phyloP scores from a whole-genome alignment of 2,329 filamentous ascomycete species.

The Cladophialophora chaetospira region DNA sequence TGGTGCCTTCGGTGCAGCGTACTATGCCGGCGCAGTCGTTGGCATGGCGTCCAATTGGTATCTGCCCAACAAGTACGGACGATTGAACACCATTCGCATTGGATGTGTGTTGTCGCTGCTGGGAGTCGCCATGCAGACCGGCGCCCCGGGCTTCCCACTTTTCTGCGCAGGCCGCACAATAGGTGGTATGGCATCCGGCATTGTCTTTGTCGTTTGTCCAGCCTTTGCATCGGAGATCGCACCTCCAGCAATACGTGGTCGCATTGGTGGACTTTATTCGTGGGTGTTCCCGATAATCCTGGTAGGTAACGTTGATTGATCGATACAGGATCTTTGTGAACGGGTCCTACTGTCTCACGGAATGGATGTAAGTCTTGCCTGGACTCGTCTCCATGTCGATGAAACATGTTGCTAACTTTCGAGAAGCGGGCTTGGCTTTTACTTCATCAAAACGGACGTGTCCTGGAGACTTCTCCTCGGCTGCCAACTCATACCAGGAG shows the following conservation, averaged over 20 bases:
- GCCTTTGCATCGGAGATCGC: constrained; percentile 6
- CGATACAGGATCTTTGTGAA: constrained; percentile 4
- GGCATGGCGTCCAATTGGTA: constrained; percentile 8
- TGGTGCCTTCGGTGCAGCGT: constrained; percentile 6
- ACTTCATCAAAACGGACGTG: constrained; percentile 8
- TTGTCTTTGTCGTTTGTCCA: constrained; percentile 8
- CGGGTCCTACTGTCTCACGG: constrained; percentile 8
- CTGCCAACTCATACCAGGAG: background rate
- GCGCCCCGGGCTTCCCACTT: background rate
- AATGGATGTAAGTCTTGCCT: constrained; percentile 9
- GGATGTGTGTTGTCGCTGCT: background rate
- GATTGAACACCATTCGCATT: constrained; percentile 1
- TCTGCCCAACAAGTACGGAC: constrained; percentile 9
- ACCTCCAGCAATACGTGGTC: constrained; percentile 3
- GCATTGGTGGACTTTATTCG: constrained; percentile 5
- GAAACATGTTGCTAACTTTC: background rate
- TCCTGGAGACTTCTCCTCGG: constrained; percentile 13
- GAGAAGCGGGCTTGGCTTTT: constrained; percentile 6
- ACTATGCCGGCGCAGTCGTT: constrained; percentile 5
- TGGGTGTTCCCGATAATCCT: background rate
- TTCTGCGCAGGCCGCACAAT: constrained; percentile 5
- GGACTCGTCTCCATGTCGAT: background rate
- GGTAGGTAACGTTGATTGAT: background rate
- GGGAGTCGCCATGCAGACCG: constrained; percentile 8
- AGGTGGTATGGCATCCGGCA: background rate